Base-by-base conservation (phyloP, 352 stramenopile species). In the Globisporangium nodosum region DNA sequence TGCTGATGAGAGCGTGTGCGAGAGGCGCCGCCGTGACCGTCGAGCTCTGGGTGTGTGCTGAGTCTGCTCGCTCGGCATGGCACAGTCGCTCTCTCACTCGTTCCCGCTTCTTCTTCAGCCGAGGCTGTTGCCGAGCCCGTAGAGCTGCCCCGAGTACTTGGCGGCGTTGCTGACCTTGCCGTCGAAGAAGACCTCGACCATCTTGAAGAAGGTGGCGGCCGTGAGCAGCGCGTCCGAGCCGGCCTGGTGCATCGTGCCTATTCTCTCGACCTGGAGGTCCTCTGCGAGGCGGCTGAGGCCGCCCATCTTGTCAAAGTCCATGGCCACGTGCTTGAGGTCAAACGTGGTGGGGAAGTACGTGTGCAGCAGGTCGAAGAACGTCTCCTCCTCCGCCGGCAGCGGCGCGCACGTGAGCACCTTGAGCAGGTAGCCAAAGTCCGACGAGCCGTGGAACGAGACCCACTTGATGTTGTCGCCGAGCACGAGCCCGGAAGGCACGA, bases 171-270 rank as follows among this genome's bases (percentile, higher is more conserved):
- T 80, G 46, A 92, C 81, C 48, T 92, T 90, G 63, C 80, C 80
- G 56, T 95, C 79, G 52, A 92, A 95, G 60, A 92, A 93, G 33
- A 92, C 77, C 35, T 95, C 82, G 49, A 93, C 81, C 81, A 95
- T 93, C 71, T 92, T 92, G 74, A 97, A 97, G 65, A 97, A 97
- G 24, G 89, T 94, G 46, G 88, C 84, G 45, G 88, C 89, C 18
- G 97, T 99, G 54, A 99, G 85, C 45, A 99, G 75, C 27, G 90
- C 96, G 70, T 99, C 97, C 27, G 88, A 98, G 52, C 97, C 97
- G 51, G 97, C 97, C 79, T 99, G 97, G 87, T 99, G 97, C 91
- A 99, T 98, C 27, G 89, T 97, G 50, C 97, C 97, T 85, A 99
- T 97, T 78, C 97, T 90, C 68, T 98, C 94, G 66, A 98, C 97